Percentiles rank a stretch among this genome's conserved stretches.
Evolutionary conservation across 163 green algal genomes (phyloP).

Genomic region (Scenedesmus sp.): DNA sequence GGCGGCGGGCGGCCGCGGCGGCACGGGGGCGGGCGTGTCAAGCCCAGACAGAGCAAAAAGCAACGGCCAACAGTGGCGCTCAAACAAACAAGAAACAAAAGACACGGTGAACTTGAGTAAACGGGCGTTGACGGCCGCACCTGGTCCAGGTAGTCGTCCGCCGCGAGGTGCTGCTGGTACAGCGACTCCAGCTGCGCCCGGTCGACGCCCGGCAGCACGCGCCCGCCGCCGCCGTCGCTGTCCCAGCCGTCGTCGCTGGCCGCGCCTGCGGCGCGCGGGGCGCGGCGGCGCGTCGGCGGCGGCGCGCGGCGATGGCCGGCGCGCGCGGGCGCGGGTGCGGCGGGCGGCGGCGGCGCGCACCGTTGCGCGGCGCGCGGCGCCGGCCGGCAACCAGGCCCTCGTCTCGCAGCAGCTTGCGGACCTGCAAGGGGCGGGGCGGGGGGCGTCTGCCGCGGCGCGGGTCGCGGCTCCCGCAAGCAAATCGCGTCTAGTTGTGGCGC

Average conservation of each 20-base stretch:
- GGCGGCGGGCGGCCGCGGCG: too few species aligned
- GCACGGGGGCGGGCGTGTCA: not conserved
- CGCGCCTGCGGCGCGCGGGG: not conserved
- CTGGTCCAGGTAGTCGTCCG: conserved; percentile 39
- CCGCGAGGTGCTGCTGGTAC: conserved; percentile 41
- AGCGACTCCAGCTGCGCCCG: conserved; percentile 25
- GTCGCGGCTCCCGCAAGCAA: too few species aligned
- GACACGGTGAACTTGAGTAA: too few species aligned
- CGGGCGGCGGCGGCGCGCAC: too few species aligned
- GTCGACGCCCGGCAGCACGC: conserved; percentile 21
- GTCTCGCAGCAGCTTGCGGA: conserved; percentile 22
- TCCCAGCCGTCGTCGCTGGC: not conserved
- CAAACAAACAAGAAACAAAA: too few species aligned
- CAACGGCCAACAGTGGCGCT: too few species aligned
- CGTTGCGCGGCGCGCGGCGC: not conserved
- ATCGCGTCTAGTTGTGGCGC: too few species aligned
- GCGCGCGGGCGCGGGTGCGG: not conserved
- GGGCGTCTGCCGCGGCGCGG: too few species aligned
- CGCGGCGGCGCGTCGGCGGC: too few species aligned
- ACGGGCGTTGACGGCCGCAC: not conserved
- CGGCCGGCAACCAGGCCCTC: conserved; percentile 12
- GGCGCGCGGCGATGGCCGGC: too few species aligned
- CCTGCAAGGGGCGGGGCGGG: conserved; percentile 1
- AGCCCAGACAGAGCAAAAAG: not conserved
- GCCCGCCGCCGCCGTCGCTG: not conserved